Evolutionary conservation across 441 rosid species (phyloP).

Genomic region (Arabidopsis lyrata): DNA sequence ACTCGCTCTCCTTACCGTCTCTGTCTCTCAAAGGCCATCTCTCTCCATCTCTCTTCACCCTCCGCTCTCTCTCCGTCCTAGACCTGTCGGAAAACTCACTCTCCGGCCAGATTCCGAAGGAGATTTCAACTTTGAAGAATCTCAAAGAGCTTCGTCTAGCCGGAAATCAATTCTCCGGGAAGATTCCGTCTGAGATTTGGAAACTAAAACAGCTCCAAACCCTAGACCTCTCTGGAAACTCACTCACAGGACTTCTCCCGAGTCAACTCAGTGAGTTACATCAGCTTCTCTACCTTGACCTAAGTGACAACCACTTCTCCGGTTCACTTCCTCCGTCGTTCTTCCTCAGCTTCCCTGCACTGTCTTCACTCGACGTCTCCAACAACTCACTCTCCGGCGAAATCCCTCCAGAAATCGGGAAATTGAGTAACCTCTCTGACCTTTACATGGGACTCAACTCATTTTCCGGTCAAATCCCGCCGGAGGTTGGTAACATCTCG

Average conservation of each 20-base stretch:
- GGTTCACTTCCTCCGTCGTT: slow-evolving; percentile 61
- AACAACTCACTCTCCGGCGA: slow-evolving; percentile 73
- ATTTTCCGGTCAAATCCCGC: slow-evolving; percentile 72
- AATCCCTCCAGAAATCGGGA: slow-evolving; percentile 69
- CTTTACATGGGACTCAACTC: slow-evolving; percentile 77
- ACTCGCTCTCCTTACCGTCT: slow-evolving; percentile 54
- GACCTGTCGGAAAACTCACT: slow-evolving; percentile 69
- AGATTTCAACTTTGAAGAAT: not conserved
- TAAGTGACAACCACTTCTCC: slow-evolving; percentile 65
- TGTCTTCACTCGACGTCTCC: slow-evolving; percentile 71
- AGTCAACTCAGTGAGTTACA: slow-evolving; percentile 55
- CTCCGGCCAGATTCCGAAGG: slow-evolving; percentile 42
- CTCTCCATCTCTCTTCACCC: slow-evolving; percentile 62
- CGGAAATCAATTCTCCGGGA: not conserved
- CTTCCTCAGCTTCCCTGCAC: slow-evolving; percentile 52
- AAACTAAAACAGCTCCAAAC: slow-evolving; percentile 51
- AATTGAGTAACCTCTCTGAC: slow-evolving; percentile 59
- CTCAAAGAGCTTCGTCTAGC: not conserved
- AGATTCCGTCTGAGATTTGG: slow-evolving; percentile 52
- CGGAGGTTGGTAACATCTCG: slow-evolving; percentile 69
- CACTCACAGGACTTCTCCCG: slow-evolving; percentile 60
- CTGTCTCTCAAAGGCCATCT: slow-evolving; percentile 54
- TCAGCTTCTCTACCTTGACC: slow-evolving; percentile 61
- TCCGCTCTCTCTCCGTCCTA: slow-evolving; percentile 53
- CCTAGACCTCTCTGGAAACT: slow-evolving; percentile 72